Evolutionary conservation across 164 flowering plant genomes (phyloP).

Genomic region (Nymphaea thermarum): DNA sequence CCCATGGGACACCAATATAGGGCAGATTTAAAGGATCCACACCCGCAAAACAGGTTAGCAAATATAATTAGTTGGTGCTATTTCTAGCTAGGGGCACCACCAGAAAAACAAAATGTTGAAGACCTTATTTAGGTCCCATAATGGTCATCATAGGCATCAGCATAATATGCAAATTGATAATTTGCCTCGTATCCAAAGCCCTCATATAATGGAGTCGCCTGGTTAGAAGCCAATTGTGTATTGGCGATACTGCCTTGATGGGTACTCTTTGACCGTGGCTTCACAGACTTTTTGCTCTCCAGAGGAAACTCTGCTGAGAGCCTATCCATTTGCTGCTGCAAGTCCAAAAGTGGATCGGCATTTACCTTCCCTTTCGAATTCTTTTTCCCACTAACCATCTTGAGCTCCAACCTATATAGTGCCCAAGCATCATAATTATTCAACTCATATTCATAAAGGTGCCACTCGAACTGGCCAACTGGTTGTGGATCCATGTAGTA

Average conservation of each 20-base stretch:
- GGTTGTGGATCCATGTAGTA: slow-evolving; percentile 99
- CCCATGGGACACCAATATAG: slow-evolving; percentile 2
- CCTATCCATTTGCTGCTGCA: slow-evolving; percentile 93
- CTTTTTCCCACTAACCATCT: slow-evolving; percentile 83
- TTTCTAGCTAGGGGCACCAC: not conserved
- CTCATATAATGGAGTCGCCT: slow-evolving; percentile 25
- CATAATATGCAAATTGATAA: slow-evolving; percentile 36
- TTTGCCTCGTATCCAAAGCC: slow-evolving; percentile 28
- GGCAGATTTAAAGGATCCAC: not conserved
- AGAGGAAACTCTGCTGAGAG: slow-evolving; percentile 69
- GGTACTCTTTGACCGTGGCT: slow-evolving; percentile 37
- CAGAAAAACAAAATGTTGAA: not conserved
- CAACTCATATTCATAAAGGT: slow-evolving; percentile 94
- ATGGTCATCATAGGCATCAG: slow-evolving; percentile 35
- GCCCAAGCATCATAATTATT: slow-evolving; percentile 81
- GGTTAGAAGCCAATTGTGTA: slow-evolving; percentile 17
- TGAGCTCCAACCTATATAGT: slow-evolving; percentile 76
- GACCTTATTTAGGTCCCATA: slow-evolving; percentile 24
- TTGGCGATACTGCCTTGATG: slow-evolving; percentile 20
- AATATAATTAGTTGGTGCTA: not conserved
- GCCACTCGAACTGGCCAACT: slow-evolving; percentile 69
- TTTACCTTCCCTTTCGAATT: slow-evolving; percentile 53
- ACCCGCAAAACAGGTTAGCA: not conserved
- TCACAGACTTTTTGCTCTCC: slow-evolving; percentile 49
- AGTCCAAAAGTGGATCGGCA: slow-evolving; percentile 72